Evolutionary conservation across 805 yeast species (phyloP).

Genomic region (Brettanomyces bruxellensis): DNA sequence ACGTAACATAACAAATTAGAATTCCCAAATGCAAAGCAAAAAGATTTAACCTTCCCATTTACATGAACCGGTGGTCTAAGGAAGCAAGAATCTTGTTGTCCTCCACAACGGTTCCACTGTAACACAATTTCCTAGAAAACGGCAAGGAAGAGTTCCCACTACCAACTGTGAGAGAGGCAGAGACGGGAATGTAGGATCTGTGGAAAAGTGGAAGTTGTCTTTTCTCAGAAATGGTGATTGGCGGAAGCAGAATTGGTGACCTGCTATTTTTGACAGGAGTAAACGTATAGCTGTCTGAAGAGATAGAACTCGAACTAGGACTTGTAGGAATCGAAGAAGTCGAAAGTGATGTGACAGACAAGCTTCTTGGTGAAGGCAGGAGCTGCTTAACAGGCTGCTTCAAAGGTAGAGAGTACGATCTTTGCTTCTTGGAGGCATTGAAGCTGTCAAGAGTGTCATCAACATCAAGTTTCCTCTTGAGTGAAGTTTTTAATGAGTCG

Average conservation of each 20-base stretch:
- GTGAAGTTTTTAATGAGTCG: not conserved
- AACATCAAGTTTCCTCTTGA: not conserved
- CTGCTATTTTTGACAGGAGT: not conserved
- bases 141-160: not conserved
- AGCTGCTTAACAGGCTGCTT: not conserved
- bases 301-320: not conserved
- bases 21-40: too few species aligned
- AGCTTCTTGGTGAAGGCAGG: not conserved
- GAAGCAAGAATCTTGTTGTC: not conserved
- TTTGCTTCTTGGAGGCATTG: not conserved
- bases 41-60: not conserved
- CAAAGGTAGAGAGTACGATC: not conserved
- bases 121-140: not conserved
- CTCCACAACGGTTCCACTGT: not conserved
- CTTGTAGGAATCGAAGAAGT: not conserved
- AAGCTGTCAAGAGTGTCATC: not conserved
- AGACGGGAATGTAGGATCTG: not conserved
- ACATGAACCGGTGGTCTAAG: not conserved
- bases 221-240: not conserved
- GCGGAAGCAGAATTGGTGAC: not conserved
- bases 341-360: not conserved
- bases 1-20: not conserved
- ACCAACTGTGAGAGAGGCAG: not conserved
- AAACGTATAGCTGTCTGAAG: not conserved
- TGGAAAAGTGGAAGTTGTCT: not conserved